Base-by-base conservation (phyloP, 2,329 filamentous ascomycete genomes). In the Fusarium xylarioides region DNA sequence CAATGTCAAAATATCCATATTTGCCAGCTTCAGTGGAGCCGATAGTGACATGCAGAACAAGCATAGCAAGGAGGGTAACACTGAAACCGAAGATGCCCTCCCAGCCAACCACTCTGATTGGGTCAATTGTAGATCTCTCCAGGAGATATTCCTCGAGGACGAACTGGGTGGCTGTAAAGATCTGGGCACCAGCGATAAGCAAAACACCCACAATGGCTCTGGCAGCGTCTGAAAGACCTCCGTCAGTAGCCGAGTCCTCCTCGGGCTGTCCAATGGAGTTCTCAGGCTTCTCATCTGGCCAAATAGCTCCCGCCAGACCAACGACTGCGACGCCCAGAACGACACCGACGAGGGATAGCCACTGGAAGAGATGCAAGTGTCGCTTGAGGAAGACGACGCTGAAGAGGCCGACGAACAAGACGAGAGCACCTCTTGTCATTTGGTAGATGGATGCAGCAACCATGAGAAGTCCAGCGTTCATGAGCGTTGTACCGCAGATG, bases 361-460 rank as follows among this genome's bases (percentile, higher is more conserved):
- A 99, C 82, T 99, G 96, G 85, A 95, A 98, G n/a, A 93, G 80
- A 69, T 91, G 89, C 38, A 99, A 87, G 75, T 90, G 92, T 53
- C 94, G 90, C 77, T 90, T 91, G 64, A 99, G 86, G 82, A 99
- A 98, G 18, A 97, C 78, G 34, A 99, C 95, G 79, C 95, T 97
- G 84, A 99, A 98, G 1, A 98, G 85, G 0, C 96, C 96, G 26
- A 99, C 96, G 77, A 99, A 99, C 11, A 99, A 87, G 7, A 99
- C 95, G 46, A 99, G 87, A 1, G 96, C 96, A 14, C 96, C 96
- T 66, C 96, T 88, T 3, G 95, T 98, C 96, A 99, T 99, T 84
- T 99, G 96, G 83, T 98, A 99, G 79, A 99, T 98, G 68, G 94
- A 97, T 4, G 96, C 94, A 18, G 94, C 96, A 30, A 98, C 95